These are phyloP conservation scores for Tricholoma terreum DNA, from an alignment of 768 basidiomycete species.

Conservation along the genomic window DNA sequence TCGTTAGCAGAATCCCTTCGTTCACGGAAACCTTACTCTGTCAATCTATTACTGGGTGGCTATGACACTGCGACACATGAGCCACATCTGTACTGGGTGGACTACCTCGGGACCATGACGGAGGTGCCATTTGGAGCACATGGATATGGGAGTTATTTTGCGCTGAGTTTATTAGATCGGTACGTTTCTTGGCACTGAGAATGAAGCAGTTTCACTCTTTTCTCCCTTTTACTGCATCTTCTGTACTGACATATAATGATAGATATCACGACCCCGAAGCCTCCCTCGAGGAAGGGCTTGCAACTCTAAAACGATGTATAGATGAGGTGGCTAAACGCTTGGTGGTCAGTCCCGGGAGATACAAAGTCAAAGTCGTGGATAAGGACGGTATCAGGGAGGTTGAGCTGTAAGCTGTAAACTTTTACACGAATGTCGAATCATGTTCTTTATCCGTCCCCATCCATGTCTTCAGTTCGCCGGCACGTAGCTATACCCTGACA, in stretches of 20 bases:
- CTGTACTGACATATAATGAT: neutral
- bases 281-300: constrained; percentile 80
- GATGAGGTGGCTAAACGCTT: constrained; percentile 83
- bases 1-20: constrained; percentile 86
- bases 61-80: constrained; percentile 74
- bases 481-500: too few species aligned
- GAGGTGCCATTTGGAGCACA: constrained; percentile 93
- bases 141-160: constrained; percentile 93
- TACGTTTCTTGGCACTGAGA: constrained; percentile 28
- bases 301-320: constrained; percentile 80
- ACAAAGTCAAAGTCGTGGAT: constrained; percentile 90
- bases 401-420: constrained; percentile 46
- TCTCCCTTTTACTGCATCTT: neutral
- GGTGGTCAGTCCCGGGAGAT: constrained; percentile 74
- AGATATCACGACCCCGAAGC: constrained; percentile 93
- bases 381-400: constrained; percentile 85
- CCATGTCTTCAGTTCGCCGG: too few species aligned
- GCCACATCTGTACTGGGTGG: constrained; percentile 92
- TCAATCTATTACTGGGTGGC: constrained; percentile 91
- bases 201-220: neutral
- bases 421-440: too few species aligned
- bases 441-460: too few species aligned
- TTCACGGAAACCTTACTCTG: constrained; percentile 82
- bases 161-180: constrained; percentile 88
- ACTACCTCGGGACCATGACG: constrained; percentile 89